Evolutionary conservation across 257 asterid genomes (phyloP).

Genomic region (Fraxinus anomala): DNA sequence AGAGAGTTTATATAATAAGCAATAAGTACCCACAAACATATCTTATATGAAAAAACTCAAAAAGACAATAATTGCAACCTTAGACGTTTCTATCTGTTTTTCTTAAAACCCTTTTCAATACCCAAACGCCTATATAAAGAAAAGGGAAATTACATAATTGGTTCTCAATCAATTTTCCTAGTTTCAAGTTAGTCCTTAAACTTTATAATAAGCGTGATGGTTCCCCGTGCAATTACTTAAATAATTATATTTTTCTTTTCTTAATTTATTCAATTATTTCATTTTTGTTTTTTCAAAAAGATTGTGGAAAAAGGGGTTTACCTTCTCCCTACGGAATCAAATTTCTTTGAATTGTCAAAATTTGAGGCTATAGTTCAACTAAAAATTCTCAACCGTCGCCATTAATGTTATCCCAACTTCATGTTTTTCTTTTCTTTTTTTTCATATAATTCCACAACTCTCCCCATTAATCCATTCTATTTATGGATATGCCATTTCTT

Average conservation of each 20-base stretch:
- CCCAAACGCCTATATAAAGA: constrained; percentile 46
- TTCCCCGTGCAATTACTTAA: too few relatives aligned
- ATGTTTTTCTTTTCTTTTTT: background rate
- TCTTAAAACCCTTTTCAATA: constrained; percentile 42
- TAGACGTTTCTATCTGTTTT: constrained; percentile 36
- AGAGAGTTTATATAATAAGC: background rate
- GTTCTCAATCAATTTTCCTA: background rate
- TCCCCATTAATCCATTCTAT: constrained; percentile 13
- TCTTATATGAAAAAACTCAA: background rate
- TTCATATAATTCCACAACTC: constrained; percentile 17
- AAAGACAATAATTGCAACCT: constrained; percentile 28
- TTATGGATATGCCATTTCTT: constrained; percentile 9
- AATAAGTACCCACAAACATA: background rate
- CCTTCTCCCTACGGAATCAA: constrained; percentile 44
- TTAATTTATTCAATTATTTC: background rate
- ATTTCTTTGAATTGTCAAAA: constrained; percentile 36
- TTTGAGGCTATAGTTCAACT: constrained; percentile 42
- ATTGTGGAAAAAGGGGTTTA: constrained; percentile 20
- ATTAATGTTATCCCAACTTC: constrained; percentile 36
- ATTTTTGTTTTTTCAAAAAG: background rate
- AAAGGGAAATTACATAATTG: background rate
- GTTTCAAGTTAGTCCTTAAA: constrained; percentile 8
- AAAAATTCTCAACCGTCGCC: constrained; percentile 38
- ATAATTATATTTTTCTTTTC: too few relatives aligned
- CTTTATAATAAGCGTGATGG: too few relatives aligned